These are phyloP conservation scores for Ogataea ganodermae DNA, from an alignment of 805 yeast genomes.

Conservation along the genomic window DNA sequence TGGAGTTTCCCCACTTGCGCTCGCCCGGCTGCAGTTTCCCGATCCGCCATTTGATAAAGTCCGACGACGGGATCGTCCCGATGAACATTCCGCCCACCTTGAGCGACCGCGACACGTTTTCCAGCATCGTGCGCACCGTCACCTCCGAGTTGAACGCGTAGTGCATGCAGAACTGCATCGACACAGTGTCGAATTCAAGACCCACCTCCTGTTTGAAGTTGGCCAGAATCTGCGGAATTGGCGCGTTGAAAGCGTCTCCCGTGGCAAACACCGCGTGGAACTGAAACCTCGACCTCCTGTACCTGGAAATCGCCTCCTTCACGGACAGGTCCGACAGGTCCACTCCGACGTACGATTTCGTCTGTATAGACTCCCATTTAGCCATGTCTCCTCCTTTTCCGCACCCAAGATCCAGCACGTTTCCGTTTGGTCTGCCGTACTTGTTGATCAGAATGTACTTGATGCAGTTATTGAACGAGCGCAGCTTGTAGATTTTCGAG, in stretches of 20 bases:
- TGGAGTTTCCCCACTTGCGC: conserved; percentile 78
- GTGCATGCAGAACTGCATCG: conserved; percentile 91
- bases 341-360: conserved; percentile 81
- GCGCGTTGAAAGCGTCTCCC: conserved; percentile 84
- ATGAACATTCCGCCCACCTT: conserved; percentile 83
- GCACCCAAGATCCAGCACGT: conserved; percentile 86
- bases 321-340: conserved; percentile 91
- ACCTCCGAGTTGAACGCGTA: conserved; percentile 89
- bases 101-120: conserved; percentile 74
- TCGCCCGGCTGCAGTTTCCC: conserved; percentile 52
- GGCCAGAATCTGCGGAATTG: conserved; percentile 65
- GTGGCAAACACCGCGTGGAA: conserved; percentile 73
- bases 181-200: conserved; percentile 85
- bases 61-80: conserved; percentile 94
- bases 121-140: conserved; percentile 69
- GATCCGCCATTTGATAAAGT: conserved; percentile 71
- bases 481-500: conserved; percentile 82
- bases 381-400: conserved; percentile 98
- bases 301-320: conserved; percentile 79
- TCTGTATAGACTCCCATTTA: conserved; percentile 77
- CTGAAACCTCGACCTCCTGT: conserved; percentile 48
- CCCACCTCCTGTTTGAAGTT: conserved; percentile 63
- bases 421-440: conserved; percentile 53
- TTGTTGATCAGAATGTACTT: conserved; percentile 83
- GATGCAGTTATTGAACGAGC: conserved; percentile 90